Evolutionary conservation across 1,284 basidiomycete species (phyloP), one percentile per base, ranked within the genome.

Genomic region (Apiotrichum porosum): DNA sequence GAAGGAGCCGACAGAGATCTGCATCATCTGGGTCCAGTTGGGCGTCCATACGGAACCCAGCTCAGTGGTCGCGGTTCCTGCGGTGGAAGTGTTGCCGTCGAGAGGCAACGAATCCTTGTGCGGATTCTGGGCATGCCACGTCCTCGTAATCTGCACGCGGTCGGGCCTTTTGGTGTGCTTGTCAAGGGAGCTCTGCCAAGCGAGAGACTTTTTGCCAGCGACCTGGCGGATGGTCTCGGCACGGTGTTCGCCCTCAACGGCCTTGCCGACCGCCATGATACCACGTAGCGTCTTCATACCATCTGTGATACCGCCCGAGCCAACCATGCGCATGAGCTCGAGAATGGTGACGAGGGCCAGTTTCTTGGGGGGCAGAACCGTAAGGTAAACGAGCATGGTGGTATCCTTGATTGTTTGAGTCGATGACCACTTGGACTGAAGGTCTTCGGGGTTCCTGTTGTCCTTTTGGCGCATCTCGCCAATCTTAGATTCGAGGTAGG

Each of bases 231-330:
- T 85, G 64, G 88, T 83, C 59, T 89, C 81, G 9, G 86, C 83
- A 65, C 90, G 85, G 75, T 91, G 86, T 73, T 95, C 91, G 44
- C 81, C 78, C 75, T 97, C 93, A 34, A 97, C 81, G 0, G 88
- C 87, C 54, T 80, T 83, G 0, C 93, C 94, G 23, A 97, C 81
- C 0, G 79, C 71, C n/a, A 95, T 74, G 47, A 95, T 77, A 0
- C 88, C 88, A 1, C 89, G 80, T 1, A 91, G 81, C 0, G 89
- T 86, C 75, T 95, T 95, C 84, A 95, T 90, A 1, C 93, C 94
- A 45, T 88, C 83, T 0, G 77, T 66, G 9, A 91, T 79, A 23
- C 88, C 88, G 17, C 87, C 86, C 1, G 81, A 79, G 6, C 86
- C 85, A 37, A 85, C 81, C 37, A 92, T 74, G 15, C 88, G 82